Evolutionary conservation across 139 green algal genomes (phyloP).

Genomic region (Auxenochlorella pyrenoidosa): DNA sequence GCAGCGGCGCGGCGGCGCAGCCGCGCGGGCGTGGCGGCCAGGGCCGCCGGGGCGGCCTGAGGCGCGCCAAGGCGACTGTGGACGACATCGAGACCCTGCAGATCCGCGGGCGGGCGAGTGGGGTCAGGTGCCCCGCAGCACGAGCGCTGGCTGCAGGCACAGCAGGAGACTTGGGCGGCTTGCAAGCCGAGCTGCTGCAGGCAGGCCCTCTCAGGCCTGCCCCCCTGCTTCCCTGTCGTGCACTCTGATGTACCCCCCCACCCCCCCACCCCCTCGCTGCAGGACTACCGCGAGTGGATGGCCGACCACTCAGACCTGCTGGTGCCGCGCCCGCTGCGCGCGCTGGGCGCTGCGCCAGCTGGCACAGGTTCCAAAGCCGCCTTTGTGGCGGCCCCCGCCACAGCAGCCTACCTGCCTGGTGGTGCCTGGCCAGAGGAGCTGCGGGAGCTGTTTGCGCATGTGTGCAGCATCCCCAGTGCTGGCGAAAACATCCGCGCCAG

Average conservation of each 20-base stretch:
- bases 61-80: background rate
- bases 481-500: background rate
- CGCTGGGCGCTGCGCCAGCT: background rate
- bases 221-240: background rate
- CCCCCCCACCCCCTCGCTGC: no score
- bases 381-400: slow-evolving; percentile 1
- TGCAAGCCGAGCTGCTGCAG: background rate
- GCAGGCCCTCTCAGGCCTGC: no score
- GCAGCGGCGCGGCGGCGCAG: background rate
- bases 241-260: no score
- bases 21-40: background rate
- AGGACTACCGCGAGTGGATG: slow-evolving; percentile 44
- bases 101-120: slow-evolving; percentile 2
- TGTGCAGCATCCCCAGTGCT: background rate
- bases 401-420: background rate
- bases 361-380: background rate
- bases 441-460: slow-evolving; percentile 11
- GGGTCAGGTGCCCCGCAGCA: no score
- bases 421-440: slow-evolving; percentile 21
- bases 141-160: no score
- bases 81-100: slow-evolving; percentile 23
- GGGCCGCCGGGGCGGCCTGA: background rate
- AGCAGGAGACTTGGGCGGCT: no score
- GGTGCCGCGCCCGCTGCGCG: slow-evolving; percentile 11
- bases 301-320: slow-evolving; percentile 17